phyloP scores from a whole-genome alignment of 495 filamentous ascomycete species.

The Penicillium malachiteum region DNA sequence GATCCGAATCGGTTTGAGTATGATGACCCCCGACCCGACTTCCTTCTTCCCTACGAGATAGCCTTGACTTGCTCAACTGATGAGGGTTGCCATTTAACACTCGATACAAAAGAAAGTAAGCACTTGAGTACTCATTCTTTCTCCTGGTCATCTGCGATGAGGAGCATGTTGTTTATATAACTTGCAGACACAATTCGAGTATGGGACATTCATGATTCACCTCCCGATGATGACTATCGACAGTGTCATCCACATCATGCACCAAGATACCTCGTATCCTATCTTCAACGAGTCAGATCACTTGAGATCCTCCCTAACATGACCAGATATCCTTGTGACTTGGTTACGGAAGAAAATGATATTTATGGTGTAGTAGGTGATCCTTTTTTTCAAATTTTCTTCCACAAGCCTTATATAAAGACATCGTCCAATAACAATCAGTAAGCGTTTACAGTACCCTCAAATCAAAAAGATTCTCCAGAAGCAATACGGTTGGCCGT shows the following conservation, averaged over 20 bases:
- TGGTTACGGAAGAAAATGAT: not conserved
- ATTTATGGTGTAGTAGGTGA: not conserved
- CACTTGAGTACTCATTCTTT: not conserved
- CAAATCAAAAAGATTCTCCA: conserved; percentile 2
- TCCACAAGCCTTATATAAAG: not conserved
- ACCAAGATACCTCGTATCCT: not conserved
- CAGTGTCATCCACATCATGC: not conserved
- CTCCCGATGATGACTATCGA: not conserved
- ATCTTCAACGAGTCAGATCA: conserved; percentile 3
- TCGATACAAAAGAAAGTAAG: not conserved
- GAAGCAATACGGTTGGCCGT: not conserved
- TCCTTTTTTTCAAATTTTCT: not conserved
- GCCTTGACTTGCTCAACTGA: not conserved
- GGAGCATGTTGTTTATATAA: not conserved
- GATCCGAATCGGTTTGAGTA: conserved; percentile 1
- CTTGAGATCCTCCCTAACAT: not conserved
- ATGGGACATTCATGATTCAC: not conserved
- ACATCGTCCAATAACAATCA: not conserved
- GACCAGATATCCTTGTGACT: not conserved
- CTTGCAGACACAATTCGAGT: not conserved
- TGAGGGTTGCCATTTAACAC: not conserved
- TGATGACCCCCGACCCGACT: not conserved
- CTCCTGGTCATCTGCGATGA: not conserved
- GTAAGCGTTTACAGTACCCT: not conserved
- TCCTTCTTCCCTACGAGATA: conserved; percentile 1